These are phyloP conservation scores for Yarrowia sp. DNA, from an alignment of 805 yeast species.

Conservation along the genomic window DNA sequence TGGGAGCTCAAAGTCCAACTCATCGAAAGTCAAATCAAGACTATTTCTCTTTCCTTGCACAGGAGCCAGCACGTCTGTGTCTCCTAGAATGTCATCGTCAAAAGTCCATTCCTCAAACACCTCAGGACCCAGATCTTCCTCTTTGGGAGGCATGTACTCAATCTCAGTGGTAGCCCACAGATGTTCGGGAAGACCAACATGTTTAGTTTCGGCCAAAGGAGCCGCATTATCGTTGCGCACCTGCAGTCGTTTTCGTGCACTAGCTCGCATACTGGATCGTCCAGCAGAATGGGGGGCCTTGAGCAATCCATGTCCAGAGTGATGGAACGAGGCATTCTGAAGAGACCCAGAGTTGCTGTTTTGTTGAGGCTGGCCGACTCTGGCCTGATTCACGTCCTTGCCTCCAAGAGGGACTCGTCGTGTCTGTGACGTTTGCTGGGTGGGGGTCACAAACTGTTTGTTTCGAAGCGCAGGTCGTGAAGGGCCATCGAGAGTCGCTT, in stretches of 20 bases:
- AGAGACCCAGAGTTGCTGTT: too few relatives aligned
- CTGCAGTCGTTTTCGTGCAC: conserved; percentile 17
- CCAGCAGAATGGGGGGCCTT: not conserved
- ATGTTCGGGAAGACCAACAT: conserved; percentile 15
- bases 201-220: conserved; percentile 19
- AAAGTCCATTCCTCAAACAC: conserved; percentile 19
- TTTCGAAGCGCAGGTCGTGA: not conserved
- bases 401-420: conserved; percentile 23
- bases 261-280: conserved; percentile 9
- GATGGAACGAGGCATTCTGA: too few relatives aligned
- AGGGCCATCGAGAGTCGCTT: too few relatives aligned
- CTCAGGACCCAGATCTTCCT: not conserved
- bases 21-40: conserved; percentile 25
- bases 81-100: conserved; percentile 29
- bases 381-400: conserved; percentile 4
- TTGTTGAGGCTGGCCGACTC: too few relatives aligned
- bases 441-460: conserved; percentile 22
- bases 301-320: not conserved
- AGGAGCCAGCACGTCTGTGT: not conserved
- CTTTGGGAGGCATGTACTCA: conserved; percentile 17
- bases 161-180: conserved; percentile 14
- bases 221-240: conserved; percentile 26
- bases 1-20: not conserved
- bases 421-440: not conserved
- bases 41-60: not conserved